Evolutionary conservation across 805 yeast species (phyloP).

Genomic region (Candida coleopterorum): DNA sequence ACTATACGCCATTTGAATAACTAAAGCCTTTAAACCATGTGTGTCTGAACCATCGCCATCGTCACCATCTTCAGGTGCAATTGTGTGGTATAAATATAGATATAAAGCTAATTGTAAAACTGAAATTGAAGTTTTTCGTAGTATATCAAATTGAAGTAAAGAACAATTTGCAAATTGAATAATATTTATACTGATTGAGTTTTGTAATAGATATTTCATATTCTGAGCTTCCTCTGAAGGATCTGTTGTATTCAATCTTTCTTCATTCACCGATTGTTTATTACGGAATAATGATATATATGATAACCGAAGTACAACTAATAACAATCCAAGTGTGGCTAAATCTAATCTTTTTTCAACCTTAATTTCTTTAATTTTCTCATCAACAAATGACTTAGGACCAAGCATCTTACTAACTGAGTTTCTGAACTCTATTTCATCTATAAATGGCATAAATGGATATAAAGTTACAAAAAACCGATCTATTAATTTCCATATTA

Average conservation of each 20-base stretch:
- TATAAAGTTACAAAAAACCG: constrained; percentile 41
- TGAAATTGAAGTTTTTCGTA: constrained; percentile 30
- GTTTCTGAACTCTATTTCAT: constrained; percentile 29
- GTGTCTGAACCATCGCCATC: constrained; percentile 38
- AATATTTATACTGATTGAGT: constrained; percentile 43
- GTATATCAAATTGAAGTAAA: constrained; percentile 48
- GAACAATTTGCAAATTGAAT: constrained; percentile 51
- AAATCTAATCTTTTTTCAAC: constrained; percentile 38
- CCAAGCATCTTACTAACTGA: constrained; percentile 31
- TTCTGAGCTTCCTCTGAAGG: constrained; percentile 20
- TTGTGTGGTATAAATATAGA: constrained; percentile 25
- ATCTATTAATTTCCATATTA: constrained; percentile 37
- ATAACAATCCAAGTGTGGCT: constrained; percentile 34
- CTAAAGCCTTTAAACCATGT: constrained; percentile 20
- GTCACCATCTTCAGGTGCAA: constrained; percentile 40
- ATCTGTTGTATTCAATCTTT: constrained; percentile 18
- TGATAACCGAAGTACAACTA: constrained; percentile 38
- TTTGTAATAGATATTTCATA: constrained; percentile 35
- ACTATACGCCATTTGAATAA: constrained; percentile 36
- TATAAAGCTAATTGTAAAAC: constrained; percentile 28
- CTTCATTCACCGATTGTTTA: constrained; percentile 23
- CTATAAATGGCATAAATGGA: constrained; percentile 46
- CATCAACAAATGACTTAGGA: constrained; percentile 21
- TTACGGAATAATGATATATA: constrained; percentile 36
- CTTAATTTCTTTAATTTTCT: constrained; percentile 19